A percentile compares a stretch with the other conserved stretches of the same genome.
These are phyloP conservation scores for Suillus americanus DNA, from an alignment of 768 basidiomycete genomes.

Conservation along the genomic window DNA sequence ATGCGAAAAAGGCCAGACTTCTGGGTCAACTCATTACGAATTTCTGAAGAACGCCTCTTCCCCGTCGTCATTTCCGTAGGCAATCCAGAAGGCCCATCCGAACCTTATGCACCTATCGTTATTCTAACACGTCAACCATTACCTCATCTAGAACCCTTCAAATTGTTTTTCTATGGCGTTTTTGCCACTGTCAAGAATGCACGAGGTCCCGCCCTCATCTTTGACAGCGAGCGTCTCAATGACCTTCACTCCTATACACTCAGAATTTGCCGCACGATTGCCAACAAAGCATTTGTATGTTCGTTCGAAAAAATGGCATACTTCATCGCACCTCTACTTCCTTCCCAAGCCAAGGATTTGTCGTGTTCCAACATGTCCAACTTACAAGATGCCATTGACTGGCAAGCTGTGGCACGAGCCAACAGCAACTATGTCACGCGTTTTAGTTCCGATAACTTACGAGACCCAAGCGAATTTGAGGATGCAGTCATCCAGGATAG, in stretches of 20 bases:
- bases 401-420: conserved; percentile 58
- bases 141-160: conserved; percentile 54
- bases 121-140: conserved; percentile 69
- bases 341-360: conserved; percentile 24
- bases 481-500: conserved; percentile 78
- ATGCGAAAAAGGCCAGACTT: conserved; percentile 60
- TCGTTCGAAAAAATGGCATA: conserved; percentile 54
- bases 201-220: conserved; percentile 47
- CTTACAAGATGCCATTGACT: conserved; percentile 53
- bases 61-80: conserved; percentile 43
- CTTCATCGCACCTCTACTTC: conserved; percentile 62
- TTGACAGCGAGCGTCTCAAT: conserved; percentile 46
- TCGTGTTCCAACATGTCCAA: conserved; percentile 10
- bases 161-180: conserved; percentile 57
- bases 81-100: conserved; percentile 22
- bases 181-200: conserved; percentile 42
- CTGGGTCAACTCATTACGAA: conserved; percentile 50
- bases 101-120: conserved; percentile 56
- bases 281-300: conserved; percentile 70
- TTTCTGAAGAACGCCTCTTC: conserved; percentile 19
- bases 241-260: conserved; percentile 61
- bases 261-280: conserved; percentile 57
- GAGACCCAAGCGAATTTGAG: conserved; percentile 37
- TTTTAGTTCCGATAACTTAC: conserved; percentile 41
- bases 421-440: conserved; percentile 52